A percentile compares a stretch with the other conserved stretches of the same genome.
Evolutionary conservation across 2,329 filamentous ascomycete species (phyloP).

Genomic region (Emydomyces testavorans): DNA sequence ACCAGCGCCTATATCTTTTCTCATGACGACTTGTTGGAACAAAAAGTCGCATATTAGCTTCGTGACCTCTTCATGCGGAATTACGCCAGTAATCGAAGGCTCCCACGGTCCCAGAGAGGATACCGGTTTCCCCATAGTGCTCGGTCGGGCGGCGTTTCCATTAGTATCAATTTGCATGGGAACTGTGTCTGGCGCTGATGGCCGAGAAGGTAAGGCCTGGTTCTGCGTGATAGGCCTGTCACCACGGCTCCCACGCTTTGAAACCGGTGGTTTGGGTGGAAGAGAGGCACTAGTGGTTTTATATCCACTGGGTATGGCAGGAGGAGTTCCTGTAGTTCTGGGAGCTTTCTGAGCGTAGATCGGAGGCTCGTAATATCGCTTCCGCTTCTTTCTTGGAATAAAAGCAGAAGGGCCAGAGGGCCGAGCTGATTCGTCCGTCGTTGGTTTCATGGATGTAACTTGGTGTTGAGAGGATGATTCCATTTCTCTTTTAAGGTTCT

Average conservation of each 20-base stretch:
- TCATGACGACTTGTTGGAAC: constrained; percentile 57
- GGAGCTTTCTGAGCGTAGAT: constrained; percentile 40
- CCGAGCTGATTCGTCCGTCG: not conserved
- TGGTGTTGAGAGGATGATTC: constrained; percentile 7
- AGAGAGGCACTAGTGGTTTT: constrained; percentile 17
- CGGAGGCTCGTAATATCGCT: constrained; percentile 43
- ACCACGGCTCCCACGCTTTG: constrained; percentile 23
- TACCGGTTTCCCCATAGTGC: constrained; percentile 18
- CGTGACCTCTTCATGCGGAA: constrained; percentile 63
- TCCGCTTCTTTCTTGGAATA: constrained; percentile 39
- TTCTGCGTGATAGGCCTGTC: constrained; percentile 6
- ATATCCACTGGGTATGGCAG: constrained; percentile 28
- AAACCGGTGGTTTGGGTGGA: constrained; percentile 20
- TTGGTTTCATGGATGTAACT: constrained; percentile 5
- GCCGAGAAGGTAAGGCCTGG: constrained; percentile 11
- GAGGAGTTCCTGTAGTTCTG: constrained; percentile 32
- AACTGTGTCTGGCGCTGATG: constrained; percentile 16
- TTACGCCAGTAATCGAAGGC: constrained; percentile 54
- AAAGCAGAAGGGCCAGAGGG: constrained; percentile 5
- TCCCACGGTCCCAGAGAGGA: constrained; percentile 37
- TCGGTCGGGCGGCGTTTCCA: constrained; percentile 19
- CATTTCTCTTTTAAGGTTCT: constrained; percentile 5
- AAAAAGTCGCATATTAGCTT: constrained; percentile 71
- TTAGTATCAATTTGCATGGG: constrained; percentile 19
- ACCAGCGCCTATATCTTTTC: constrained; percentile 49